Evolutionary conservation across 768 basidiomycete genomes (phyloP), one percentile per base, ranked within the genome.

Genomic region (Mycena galopus): DNA sequence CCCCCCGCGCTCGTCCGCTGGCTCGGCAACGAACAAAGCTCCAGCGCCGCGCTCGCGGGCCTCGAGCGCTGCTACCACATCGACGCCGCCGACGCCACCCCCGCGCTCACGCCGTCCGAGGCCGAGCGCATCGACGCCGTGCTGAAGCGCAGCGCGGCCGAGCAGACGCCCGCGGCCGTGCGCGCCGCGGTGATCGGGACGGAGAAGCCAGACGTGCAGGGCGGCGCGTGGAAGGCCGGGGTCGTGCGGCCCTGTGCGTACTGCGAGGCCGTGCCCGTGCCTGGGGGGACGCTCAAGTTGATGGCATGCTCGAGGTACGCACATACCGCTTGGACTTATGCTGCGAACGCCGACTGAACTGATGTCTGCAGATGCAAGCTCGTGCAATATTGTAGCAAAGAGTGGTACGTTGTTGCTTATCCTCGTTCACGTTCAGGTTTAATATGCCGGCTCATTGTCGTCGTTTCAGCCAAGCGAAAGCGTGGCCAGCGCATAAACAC

Each of bases 91-190:
- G 73, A 69, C 14, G 81, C 80, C 69, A 58, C 73, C 11, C 79
- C 81, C 2, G 76, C 78, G 11, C 73, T 82, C 1, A 67, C 77
- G 9, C 44, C 62, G 9, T 68, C 64, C 55, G 81, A 82, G 59
- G 50, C 80, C 5, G 79, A 81, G 73, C 79, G 78, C 63, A 81
- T 82, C 51, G 80, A 82, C 74, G 80, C 74, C 44, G 29, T 75
- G 35, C 65, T 74, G 23, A 57, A 50, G 59, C 65, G 63, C 58
- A 57, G 65, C 59, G 58, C 69, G 6, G 39, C 39, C 5, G 65
- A 60, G 58, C 47, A 57, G 4, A 63, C 65, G 0, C 70, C 76
- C 2, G 72, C 63, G 33, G 30, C 57, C 16, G 53, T 77, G 63
- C 76, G 76, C 55, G 58, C 72, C 30, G 27, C 68, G 50, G 79